A percentile compares a stretch with the other conserved stretches of the same genome.
Conservation (phyloP, 2,329 filamentous ascomycete species). For the Penicillium psychrosexuale region DNA sequence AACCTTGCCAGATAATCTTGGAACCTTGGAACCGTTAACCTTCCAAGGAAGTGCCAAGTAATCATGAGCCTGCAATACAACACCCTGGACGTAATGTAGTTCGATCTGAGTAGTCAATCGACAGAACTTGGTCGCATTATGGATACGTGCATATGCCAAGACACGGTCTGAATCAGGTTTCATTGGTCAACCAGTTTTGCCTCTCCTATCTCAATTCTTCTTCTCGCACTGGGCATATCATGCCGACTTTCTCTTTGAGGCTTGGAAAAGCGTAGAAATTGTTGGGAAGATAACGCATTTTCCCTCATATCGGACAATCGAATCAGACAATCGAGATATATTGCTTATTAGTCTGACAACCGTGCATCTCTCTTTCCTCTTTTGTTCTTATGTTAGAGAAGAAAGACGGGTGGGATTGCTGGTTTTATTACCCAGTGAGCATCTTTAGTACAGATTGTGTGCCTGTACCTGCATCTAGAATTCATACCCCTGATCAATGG, state of each 20-base stretch:
- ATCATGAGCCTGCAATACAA: no score
- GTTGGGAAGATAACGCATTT: neutral
- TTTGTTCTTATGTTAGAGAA: no score
- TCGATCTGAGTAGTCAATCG: neutral
- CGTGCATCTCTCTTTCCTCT: no score
- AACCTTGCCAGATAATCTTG: neutral
- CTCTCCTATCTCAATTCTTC: neutral
- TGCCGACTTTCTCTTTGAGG: neutral
- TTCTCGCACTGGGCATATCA: neutral
- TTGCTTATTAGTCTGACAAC: no score
- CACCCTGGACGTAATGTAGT: neutral
- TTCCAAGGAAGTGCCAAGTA: no score
- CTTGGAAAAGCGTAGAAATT: no score
- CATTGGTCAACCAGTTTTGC: neutral
- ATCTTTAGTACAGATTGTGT: neutral
- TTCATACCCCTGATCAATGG: neutral
- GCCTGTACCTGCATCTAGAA: neutral
- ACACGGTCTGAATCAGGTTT: neutral
- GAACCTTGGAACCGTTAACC: neutral
- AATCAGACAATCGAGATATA: neutral
- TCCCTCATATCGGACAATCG: neutral
- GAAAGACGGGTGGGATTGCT: neutral
- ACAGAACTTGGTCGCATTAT: neutral
- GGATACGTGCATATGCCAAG: neutral
- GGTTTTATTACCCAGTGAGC: neutral